A percentile compares a stretch with the other conserved stretches of the same genome.
phyloP scores from a whole-genome alignment of 1,284 basidiomycete species.

The Ceratobasidium papillatum region DNA sequence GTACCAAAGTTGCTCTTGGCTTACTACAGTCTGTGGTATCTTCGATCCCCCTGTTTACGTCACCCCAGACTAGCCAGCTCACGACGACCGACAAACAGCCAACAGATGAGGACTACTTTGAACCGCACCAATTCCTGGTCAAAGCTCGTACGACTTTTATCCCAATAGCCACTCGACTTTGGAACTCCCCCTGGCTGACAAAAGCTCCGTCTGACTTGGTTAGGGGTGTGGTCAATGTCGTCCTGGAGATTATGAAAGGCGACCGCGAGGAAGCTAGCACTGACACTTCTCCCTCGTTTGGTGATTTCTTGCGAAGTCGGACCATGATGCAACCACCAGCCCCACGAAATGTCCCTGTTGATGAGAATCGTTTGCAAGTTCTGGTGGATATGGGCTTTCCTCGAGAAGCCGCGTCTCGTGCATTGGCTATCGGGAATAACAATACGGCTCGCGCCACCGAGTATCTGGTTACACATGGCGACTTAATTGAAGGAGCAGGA shows the following conservation, averaged over 20 bases:
- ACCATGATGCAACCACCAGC: constrained; percentile 46
- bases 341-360: constrained; percentile 63
- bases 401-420: constrained; percentile 82
- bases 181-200: constrained; percentile 86
- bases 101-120: constrained; percentile 78
- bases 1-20: constrained; percentile 82
- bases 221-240: constrained; percentile 76
- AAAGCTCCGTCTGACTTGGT: constrained; percentile 76
- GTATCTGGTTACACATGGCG: constrained; percentile 83
- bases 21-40: constrained; percentile 81
- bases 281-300: constrained; percentile 16
- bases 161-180: constrained; percentile 74
- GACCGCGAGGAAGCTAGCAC: constrained; percentile 69
- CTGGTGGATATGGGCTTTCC: constrained; percentile 98
- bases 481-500: constrained; percentile 60
- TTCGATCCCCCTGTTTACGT: constrained; percentile 83
- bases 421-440: constrained; percentile 85
- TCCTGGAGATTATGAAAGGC: constrained; percentile 83
- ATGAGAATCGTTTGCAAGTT: constrained; percentile 80
- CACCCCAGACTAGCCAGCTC: constrained; percentile 80
- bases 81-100: constrained; percentile 80
- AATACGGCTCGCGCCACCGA: constrained; percentile 92
- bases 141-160: constrained; percentile 76
- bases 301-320: constrained; percentile 39
- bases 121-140: constrained; percentile 87